phyloP scores from a whole-genome alignment of 2,329 filamentous ascomycete genomes.

The Diplocarpon rosae region DNA sequence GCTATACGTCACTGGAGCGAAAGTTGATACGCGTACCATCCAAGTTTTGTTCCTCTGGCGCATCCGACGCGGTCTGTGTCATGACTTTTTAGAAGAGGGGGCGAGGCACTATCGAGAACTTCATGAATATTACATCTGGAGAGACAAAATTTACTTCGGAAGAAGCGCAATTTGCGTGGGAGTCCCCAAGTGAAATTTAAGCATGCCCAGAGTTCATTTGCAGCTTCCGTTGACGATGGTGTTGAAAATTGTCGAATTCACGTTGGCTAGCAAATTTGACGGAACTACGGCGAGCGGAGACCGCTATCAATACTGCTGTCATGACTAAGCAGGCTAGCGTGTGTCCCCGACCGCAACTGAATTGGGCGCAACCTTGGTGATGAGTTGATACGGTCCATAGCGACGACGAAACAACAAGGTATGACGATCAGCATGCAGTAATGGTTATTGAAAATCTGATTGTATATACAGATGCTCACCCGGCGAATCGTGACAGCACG shows the following conservation, averaged over 20 bases:
- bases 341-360: constrained; percentile 2
- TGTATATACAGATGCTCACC: constrained; percentile 43
- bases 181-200: constrained; percentile 39
- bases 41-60: constrained; percentile 24
- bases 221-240: constrained; percentile 25
- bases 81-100: constrained; percentile 24
- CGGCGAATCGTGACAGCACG: constrained; percentile 45
- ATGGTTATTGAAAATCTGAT: neutral
- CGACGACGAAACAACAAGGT: constrained; percentile 7
- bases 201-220: constrained; percentile 42
- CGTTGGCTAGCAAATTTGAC: constrained; percentile 35
- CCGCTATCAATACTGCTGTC: neutral
- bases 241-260: constrained; percentile 31
- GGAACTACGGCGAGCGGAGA: neutral
- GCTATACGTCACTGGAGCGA: constrained; percentile 5
- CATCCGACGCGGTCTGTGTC: constrained; percentile 28
- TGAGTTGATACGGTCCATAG: constrained; percentile 3
- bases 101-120: constrained; percentile 36
- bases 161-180: constrained; percentile 37
- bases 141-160: constrained; percentile 42
- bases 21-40: constrained; percentile 16
- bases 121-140: constrained; percentile 48
- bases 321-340: constrained; percentile 1
- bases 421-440: neutral
- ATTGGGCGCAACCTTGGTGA: neutral